A percentile compares a stretch with the other conserved stretches of the same genome.
These are phyloP conservation scores for Rhodotorula sp. DNA, from an alignment of 1,284 basidiomycete species.

Conservation along the genomic window DNA sequence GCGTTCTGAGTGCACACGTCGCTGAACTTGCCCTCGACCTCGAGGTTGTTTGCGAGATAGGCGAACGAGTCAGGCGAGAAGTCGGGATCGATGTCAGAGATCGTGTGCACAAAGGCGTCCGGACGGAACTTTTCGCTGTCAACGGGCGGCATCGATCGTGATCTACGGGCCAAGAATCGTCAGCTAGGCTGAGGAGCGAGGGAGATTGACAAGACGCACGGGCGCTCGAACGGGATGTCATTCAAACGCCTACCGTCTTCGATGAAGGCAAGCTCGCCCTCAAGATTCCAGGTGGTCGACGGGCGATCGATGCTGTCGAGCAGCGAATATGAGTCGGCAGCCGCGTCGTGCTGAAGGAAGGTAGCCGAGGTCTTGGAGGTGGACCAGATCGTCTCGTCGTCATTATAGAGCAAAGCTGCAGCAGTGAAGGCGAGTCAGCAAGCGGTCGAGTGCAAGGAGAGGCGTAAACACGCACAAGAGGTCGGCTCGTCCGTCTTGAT, in stretches of 20 bases:
- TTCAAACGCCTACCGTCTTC: conserved; percentile 47
- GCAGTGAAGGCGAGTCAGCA: background rate
- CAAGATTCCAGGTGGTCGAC: conserved; percentile 47
- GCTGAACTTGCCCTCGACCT: conserved; percentile 22
- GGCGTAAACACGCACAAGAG: conserved; percentile 6
- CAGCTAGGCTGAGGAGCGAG: background rate
- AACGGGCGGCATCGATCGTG: conserved; percentile 10
- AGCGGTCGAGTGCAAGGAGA: background rate
- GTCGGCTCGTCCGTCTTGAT: conserved; percentile 39
- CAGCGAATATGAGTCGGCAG: conserved; percentile 35
- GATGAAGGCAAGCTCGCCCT: conserved; percentile 53
- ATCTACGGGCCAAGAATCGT: background rate
- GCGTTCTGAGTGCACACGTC: conserved; percentile 36
- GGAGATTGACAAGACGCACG: background rate
- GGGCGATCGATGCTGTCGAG: conserved; percentile 36
- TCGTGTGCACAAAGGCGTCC: conserved; percentile 14
- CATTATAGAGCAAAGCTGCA: conserved; percentile 39
- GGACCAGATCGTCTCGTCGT: conserved; percentile 41
- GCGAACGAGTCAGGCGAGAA: conserved; percentile 26
- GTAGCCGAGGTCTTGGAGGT: conserved; percentile 25
- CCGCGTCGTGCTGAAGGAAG: conserved; percentile 36
- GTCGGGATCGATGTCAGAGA: conserved; percentile 34
- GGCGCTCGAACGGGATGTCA: conserved; percentile 24
- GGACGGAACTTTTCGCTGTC: conserved; percentile 22
- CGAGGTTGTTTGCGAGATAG: conserved; percentile 33